Base-by-base conservation (phyloP, 2,329 filamentous ascomycete species). In the Aspergillus piperis region DNA sequence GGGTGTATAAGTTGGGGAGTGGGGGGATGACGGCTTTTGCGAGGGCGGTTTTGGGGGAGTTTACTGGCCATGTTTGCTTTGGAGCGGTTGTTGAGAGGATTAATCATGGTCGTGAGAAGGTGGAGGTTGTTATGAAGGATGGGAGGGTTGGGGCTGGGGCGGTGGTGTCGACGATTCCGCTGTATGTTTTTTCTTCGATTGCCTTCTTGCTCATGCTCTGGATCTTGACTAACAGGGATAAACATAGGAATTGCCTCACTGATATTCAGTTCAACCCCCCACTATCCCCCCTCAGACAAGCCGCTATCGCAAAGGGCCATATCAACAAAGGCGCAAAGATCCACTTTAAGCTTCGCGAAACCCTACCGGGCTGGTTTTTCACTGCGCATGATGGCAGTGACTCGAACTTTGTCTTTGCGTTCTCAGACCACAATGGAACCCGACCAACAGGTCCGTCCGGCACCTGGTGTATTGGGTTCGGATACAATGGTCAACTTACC, bases 251-350 rank as follows among this genome's bases (percentile, higher is more conserved):
- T 23, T 62, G 61, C 25, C 58, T 60, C 11, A 30, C 13, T 3
- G 59, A 66, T 32, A 59, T 75, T 11, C 17, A 41, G 2, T 75
- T 76, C 59, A 38, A 62, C 25, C 71, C 71, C 30, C 68, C 72
- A 2, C 54, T 76, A 0, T 51, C 57, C 2, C 39, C 64, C 1
- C 30, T 70, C 8, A 67, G 67, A 25, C 62, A 68, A 19, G 61
- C 67, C 41, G 73, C 70, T 2, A 62, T 70, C n/a, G 23, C 54
- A 1, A 25, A 51, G 1, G 70, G 69, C 3, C 71, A 75, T 51
- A 65, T 71, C 21, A 75, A 73, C 63, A 56, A 64, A 15, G 66
- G 67, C 5, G 62, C 68, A 3, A 75, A 74, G 47, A 65, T 72
- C 36, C 71, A 74, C 58, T 64, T 68, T 59, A 64, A 66, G 47